Evolutionary conservation across 306 rosid species (phyloP).

Genomic region (Ormosia semicastrata): DNA sequence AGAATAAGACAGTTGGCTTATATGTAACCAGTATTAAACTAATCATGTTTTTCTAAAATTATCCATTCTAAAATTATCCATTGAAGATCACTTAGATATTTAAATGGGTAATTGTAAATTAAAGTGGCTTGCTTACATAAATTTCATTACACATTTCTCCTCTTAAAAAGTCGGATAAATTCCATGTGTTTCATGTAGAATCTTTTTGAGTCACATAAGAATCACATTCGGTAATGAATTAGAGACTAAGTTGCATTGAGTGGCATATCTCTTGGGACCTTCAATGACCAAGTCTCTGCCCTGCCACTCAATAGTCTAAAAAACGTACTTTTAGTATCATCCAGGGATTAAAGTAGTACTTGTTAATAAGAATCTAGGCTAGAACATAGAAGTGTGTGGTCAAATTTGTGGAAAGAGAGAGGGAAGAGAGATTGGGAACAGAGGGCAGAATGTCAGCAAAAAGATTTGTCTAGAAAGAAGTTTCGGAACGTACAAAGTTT

Average conservation of each 20-base stretch:
- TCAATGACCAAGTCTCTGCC: not conserved
- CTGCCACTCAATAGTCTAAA: not conserved
- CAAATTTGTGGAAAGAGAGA: constrained; percentile 30
- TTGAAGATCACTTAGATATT: not conserved
- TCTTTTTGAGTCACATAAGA: not conserved
- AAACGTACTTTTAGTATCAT: not conserved
- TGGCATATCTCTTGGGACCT: not conserved
- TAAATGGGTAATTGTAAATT: not conserved
- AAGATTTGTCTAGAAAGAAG: constrained; percentile 57
- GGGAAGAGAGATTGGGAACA: constrained; percentile 51
- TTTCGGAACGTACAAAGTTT: constrained; percentile 46
- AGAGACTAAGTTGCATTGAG: not conserved
- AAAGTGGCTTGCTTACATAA: not conserved
- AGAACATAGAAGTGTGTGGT: constrained; percentile 23
- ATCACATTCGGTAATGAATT: not conserved
- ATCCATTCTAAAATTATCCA: not conserved
- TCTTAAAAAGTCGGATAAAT: too few species aligned
- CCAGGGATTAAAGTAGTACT: not conserved
- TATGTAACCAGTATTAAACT: constrained; percentile 35
- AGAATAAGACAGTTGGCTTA: constrained; percentile 78
- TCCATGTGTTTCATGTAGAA: not conserved
- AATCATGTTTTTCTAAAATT: constrained; percentile 33
- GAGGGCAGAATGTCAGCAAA: constrained; percentile 74
- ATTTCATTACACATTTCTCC: not conserved
- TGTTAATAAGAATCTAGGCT: not conserved